A percentile compares a stretch with the other conserved stretches of the same genome.
Conservation (phyloP, 768 basidiomycete genomes). For the Auriscalpium vulgare region DNA sequence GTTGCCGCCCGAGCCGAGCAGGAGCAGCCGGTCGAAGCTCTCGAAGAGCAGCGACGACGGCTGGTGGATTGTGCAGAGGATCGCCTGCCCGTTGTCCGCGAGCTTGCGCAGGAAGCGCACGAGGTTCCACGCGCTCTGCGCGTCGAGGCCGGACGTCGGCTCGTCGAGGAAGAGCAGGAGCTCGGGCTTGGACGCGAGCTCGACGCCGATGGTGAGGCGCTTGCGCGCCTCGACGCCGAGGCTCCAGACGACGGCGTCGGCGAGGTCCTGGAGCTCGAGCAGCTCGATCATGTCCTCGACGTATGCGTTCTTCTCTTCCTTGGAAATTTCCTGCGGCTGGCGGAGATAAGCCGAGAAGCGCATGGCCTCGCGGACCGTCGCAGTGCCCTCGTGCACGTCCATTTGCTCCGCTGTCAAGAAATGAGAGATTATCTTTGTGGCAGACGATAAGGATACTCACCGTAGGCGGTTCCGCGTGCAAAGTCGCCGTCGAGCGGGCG, state of each 20-base stretch:
- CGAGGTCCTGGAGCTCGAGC: constrained; percentile 75
- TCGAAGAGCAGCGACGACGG: constrained; percentile 84
- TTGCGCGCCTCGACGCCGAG: constrained; percentile 72
- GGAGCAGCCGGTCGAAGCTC: constrained; percentile 68
- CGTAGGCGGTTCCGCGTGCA: constrained; percentile 65
- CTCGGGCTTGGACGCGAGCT: constrained; percentile 82
- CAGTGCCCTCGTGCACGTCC: constrained; percentile 79
- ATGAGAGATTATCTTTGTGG: constrained; percentile 18
- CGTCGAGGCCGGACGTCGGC: constrained; percentile 52
- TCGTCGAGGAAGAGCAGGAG: constrained; percentile 59
- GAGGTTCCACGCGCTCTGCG: constrained; percentile 74
- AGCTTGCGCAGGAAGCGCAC: constrained; percentile 80
- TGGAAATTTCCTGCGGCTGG: constrained; percentile 59
- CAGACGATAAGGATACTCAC: constrained; percentile 15
- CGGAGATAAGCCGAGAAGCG: constrained; percentile 82
- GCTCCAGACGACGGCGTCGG: constrained; percentile 74
- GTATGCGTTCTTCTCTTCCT: constrained; percentile 72
- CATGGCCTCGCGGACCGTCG: constrained; percentile 80
- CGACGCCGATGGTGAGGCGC: constrained; percentile 86
- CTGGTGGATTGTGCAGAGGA: constrained; percentile 87
- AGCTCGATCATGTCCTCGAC: constrained; percentile 82
- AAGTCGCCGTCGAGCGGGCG: constrained; percentile 51
- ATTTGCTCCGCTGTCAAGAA: constrained; percentile 46
- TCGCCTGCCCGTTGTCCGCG: constrained; percentile 81
- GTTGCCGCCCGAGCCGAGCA: constrained; percentile 76